Base-by-base conservation (phyloP, 805 yeast genomes). In the Nakazawaea peltata region DNA sequence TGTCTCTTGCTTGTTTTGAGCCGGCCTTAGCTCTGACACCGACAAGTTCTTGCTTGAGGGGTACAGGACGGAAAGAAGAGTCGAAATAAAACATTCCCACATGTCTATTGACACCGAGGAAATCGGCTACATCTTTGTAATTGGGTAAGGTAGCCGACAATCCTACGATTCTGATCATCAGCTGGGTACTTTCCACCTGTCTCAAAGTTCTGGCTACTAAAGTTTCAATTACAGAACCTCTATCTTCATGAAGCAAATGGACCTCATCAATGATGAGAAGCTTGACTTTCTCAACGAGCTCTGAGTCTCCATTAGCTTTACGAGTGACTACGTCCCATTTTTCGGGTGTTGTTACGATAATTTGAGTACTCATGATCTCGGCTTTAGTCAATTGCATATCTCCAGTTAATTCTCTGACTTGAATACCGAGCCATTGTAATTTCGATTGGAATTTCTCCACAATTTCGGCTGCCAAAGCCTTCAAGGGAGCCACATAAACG, bases 261-360 rank as follows among this genome's bases (percentile, higher is more conserved):
- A 92, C 97, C 59, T 92, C 98, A 65, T 92, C 98, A 41, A 92
- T 88, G 40, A 92, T 85, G 39, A 92, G 61, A 11, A 92, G 60
- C 54, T 80, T 84, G 8, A 92, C 94, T 47, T 86, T 87, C 10
- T 82, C 75, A 2, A 85, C 84, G 31, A 88, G 57, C 45, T 87
- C 95, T 33, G 74, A 75, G 48, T 88, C 97, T 34, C 96, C 97
- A 45, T 71, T 81, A 26, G 88, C 80, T 52, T 92, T 92, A 51
- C 97, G 73, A 0, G 98, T 90, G 2, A 92, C 96, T 2, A 92
- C 97, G 60, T 87, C 97, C 97, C 97, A 87, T 55, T 87, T 87
- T 51, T 87, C 97, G 0, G 97, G 97, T 0, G 97, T 87, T 1
- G 96, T 88, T 2, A 87, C 96, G 43, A 87, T 82, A 27, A 87